These are phyloP conservation scores for Jamesozyma gamospora DNA, from an alignment of 805 yeast species.

Conservation along the genomic window DNA sequence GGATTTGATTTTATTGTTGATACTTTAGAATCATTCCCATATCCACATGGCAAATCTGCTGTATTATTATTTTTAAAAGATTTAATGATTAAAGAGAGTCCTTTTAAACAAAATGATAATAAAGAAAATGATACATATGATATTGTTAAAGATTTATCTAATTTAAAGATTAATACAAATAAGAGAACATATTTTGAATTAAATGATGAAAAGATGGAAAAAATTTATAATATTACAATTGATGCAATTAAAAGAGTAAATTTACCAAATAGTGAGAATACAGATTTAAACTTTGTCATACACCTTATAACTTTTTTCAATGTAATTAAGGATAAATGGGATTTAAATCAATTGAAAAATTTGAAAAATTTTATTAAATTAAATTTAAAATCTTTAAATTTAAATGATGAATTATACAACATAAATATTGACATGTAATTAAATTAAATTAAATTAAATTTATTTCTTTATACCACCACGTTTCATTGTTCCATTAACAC, in stretches of 20 bases:
- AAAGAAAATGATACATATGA: not conserved
- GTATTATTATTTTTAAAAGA: conserved; percentile 62
- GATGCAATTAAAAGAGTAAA: conserved; percentile 10
- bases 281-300: conserved; percentile 29
- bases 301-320: conserved; percentile 48
- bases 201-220: conserved; percentile 31
- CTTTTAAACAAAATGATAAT: not conserved
- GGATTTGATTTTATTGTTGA: conserved; percentile 55
- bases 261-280: conserved; percentile 14
- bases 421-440: not conserved
- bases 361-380: not conserved
- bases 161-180: conserved; percentile 4
- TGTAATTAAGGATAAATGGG: conserved; percentile 30
- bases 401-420: not conserved
- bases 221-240: conserved; percentile 27
- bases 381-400: not conserved
- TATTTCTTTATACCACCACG: conserved; percentile 23
- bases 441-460: not conserved
- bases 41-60: conserved; percentile 47
- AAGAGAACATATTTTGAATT: conserved; percentile 31
- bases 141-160: conserved; percentile 1
- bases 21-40: conserved; percentile 57
- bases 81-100: conserved; percentile 35
- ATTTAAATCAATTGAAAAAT: conserved; percentile 11
- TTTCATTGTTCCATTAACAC: conserved; percentile 37